Base-by-base conservation (phyloP, 1,284 basidiomycete genomes). In the Heliocybe sulcata region DNA sequence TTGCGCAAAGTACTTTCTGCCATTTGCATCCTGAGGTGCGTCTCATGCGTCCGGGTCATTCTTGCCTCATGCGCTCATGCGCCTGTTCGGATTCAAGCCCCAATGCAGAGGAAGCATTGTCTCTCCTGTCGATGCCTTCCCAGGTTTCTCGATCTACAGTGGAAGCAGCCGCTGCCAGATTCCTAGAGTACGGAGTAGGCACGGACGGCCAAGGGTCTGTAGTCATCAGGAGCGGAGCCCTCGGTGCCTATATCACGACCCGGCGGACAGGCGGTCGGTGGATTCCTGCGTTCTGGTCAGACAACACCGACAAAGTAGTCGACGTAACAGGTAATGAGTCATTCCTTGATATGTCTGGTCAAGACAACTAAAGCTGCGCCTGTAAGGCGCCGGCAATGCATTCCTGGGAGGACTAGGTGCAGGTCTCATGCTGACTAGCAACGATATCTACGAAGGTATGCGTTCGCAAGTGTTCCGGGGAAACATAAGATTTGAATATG, bases 361-460 rank as follows among this genome's bases (percentile, higher is more conserved):
- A 52, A 11, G 35, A 27, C 31, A 14, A 16, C 42, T 55, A 48
- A 26, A n/a, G 3, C 19, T 16, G 53, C 22, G 12, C 47, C 16
- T 53, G 54, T 3, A 55, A 90, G 90, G 91, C 45, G 92, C 91
- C 3, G 93, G 93, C 10, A 96, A 96, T 69, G 81, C 83, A 52
- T 96, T 94, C 67, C 71, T 95, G 31, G 94, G 93, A 10, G 90
- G 92, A 0, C 73, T 95, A 8, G 82, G 81, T 14, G 92, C 91
- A 3, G 92, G 92, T 0, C 65, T 94, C 51, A 58, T 74, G 12
- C 61, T 85, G 48, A 70, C 77, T 27, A 63, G 77, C 22, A 83
- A 80, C 0, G 79, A 93, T 65, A 69, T 86, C 11, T 75, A 77
- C 50, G 69, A 82, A 73, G 90, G 91, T 91, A 59, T 58, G 75